Percentiles rank a stretch among this genome's conserved stretches.
phyloP scores from a whole-genome alignment of 163 green algal species.

The Chloroidium sp. region DNA sequence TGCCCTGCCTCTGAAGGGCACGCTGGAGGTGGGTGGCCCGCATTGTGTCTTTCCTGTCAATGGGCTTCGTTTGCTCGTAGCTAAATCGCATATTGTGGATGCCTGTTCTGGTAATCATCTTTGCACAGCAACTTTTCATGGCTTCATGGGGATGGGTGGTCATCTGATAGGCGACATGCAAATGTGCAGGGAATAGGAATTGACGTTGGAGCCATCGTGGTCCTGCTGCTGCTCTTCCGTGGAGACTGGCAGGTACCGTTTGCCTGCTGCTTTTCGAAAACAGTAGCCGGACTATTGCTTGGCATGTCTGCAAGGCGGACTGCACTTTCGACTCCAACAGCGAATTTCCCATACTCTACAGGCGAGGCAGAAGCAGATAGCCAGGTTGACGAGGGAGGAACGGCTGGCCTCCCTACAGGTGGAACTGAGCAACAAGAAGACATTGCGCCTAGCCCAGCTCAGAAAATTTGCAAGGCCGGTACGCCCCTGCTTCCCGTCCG shows the following conservation, averaged over 20 bases:
- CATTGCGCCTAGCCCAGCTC: slow-evolving; percentile 48
- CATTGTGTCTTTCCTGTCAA: too few species aligned
- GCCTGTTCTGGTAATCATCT: too few species aligned
- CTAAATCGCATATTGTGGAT: background rate
- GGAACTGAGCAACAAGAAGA: slow-evolving; percentile 59
- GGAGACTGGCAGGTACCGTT: slow-evolving; percentile 36
- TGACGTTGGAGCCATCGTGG: slow-evolving; percentile 37
- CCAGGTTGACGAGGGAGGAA: slow-evolving; percentile 63
- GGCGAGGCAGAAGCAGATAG: slow-evolving; percentile 54
- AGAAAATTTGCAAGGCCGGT: slow-evolving; percentile 39
- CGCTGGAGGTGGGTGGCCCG: slow-evolving; percentile 6
- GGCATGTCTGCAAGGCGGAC: background rate
- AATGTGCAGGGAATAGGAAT: slow-evolving; percentile 50
- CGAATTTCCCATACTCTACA: background rate
- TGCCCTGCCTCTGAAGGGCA: slow-evolving; percentile 40
- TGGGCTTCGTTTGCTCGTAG: background rate
- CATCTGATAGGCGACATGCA: too few species aligned
- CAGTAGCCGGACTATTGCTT: background rate
- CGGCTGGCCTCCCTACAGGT: slow-evolving; percentile 47
- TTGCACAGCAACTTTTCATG: too few species aligned
- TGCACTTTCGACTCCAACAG: background rate
- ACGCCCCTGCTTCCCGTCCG: background rate
- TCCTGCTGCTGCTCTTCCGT: slow-evolving; percentile 43
- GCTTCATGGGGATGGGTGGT: too few species aligned
- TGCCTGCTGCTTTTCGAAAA: too few species aligned